A percentile compares a stretch with the other conserved stretches of the same genome.
These are phyloP conservation scores for Puccinia polysora DNA, from an alignment of 1,284 basidiomycete species.

Conservation along the genomic window DNA sequence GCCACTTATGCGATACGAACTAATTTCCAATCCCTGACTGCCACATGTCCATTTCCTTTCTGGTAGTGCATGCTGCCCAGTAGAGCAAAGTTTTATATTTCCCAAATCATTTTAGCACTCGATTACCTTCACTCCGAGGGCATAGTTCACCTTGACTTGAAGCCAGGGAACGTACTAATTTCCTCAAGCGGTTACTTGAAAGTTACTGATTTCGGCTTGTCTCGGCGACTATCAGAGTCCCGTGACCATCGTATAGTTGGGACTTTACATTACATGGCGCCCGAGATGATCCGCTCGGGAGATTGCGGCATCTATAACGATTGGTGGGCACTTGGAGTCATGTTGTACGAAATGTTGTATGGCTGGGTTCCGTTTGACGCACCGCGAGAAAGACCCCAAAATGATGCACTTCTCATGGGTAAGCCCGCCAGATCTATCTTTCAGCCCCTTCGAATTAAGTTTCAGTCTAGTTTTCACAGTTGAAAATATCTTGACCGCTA, in stretches of 20 bases:
- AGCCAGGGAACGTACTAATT: constrained; percentile 88
- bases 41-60: neutral
- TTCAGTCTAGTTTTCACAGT: neutral
- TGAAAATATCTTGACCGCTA: neutral
- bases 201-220: constrained; percentile 18
- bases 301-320: constrained; percentile 10
- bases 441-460: neutral
- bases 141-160: constrained; percentile 97
- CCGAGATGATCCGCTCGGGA: constrained; percentile 2
- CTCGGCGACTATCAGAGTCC: neutral
- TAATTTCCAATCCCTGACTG: neutral
- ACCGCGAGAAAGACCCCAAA: neutral
- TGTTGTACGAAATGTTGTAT: constrained; percentile 9
- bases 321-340: constrained; percentile 33
- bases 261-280: constrained; percentile 14
- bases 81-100: constrained; percentile 67
- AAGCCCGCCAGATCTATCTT: neutral
- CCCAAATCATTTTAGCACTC: constrained; percentile 86
- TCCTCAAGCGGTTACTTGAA: neutral
- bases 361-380: constrained; percentile 8
- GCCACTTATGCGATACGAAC: neutral
- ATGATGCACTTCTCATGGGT: constrained; percentile 9
- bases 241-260: neutral
- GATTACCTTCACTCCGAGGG: constrained; percentile 87
- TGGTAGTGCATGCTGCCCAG: neutral